Evolutionary conservation across 768 basidiomycete genomes (phyloP).

Genomic region (Lactifluus hygrophoroides): DNA sequence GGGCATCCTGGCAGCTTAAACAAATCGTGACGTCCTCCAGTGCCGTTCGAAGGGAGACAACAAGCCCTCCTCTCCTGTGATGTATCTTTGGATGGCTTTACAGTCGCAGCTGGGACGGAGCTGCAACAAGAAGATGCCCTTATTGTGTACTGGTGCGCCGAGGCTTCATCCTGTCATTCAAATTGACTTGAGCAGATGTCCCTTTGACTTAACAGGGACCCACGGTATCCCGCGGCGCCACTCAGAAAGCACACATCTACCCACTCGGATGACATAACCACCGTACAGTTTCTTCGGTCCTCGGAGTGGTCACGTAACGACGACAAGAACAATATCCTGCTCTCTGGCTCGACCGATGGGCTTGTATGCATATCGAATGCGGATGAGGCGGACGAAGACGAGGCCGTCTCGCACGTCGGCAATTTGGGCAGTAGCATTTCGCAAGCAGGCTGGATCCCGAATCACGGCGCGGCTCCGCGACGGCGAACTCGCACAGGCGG

Average conservation of each 20-base stretch:
- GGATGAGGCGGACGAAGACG: conserved; percentile 79
- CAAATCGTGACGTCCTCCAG: conserved; percentile 28
- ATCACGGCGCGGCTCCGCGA: conserved; percentile 22
- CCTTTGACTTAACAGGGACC: conserved; percentile 60
- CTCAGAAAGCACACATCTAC: conserved; percentile 74
- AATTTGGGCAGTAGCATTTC: conserved; percentile 80
- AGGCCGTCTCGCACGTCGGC: conserved; percentile 71
- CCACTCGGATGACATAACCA: conserved; percentile 90
- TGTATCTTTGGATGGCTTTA: conserved; percentile 57
- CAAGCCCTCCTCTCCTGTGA: conserved; percentile 57
- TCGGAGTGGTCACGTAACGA: neutral
- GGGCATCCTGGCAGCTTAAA: conserved; percentile 32
- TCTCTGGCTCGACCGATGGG: conserved; percentile 85
- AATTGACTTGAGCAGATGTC: neutral
- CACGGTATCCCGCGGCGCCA: conserved; percentile 62
- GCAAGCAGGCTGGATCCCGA: conserved; percentile 59
- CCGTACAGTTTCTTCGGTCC: conserved; percentile 40
- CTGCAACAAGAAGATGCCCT: conserved; percentile 73
- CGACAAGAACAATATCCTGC: conserved; percentile 36
- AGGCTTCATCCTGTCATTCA: neutral
- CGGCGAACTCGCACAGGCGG: conserved; percentile 23
- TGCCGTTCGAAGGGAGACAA: conserved; percentile 38
- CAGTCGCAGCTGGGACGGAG: conserved; percentile 78
- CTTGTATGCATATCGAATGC: conserved; percentile 64
- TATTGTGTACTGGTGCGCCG: conserved; percentile 70